Conservation (phyloP, 2,329 filamentous ascomycete species). For the Zymoseptoria brevis region DNA sequence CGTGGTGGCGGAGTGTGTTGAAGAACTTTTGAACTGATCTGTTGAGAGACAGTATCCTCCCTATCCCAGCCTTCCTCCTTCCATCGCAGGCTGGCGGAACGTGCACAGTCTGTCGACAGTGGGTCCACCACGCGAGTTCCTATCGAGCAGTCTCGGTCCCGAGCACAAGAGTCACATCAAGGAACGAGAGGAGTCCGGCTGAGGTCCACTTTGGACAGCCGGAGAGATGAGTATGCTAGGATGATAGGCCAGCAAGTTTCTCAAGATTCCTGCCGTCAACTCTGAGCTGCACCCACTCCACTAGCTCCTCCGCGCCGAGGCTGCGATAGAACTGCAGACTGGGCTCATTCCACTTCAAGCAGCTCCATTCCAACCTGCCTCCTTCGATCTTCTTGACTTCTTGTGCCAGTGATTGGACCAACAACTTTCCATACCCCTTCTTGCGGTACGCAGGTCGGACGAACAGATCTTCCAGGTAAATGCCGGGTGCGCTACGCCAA, state of each 20-base stretch:
- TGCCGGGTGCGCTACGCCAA: constrained; percentile 77
- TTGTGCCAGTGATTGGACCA: constrained; percentile 69
- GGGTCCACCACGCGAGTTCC: too few relatives aligned
- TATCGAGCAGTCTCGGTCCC: too few relatives aligned
- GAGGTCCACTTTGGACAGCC: too few relatives aligned
- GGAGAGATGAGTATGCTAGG: background rate
- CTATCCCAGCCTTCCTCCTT: too few relatives aligned
- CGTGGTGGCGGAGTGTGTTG: background rate
- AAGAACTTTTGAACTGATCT: background rate
- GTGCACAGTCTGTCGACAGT: too few relatives aligned
- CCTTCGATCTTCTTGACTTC: constrained; percentile 68
- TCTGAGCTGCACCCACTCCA: constrained; percentile 67
- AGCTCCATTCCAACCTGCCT: constrained; percentile 77
- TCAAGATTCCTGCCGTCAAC: constrained; percentile 59
- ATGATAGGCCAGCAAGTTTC: constrained; percentile 45
- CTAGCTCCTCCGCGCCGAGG: constrained; percentile 56
- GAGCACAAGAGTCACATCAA: too few relatives aligned
- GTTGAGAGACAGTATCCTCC: too few relatives aligned
- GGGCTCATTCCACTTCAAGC: constrained; percentile 87
- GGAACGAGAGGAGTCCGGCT: too few relatives aligned
- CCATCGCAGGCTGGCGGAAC: too few relatives aligned
- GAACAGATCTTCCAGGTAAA: constrained; percentile 92
- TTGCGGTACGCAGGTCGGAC: constrained; percentile 64
- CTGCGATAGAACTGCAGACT: constrained; percentile 74
- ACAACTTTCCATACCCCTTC: constrained; percentile 67